phyloP scores from a whole-genome alignment of 2,329 filamentous ascomycete genomes.

The Exophiala xenobiotica region DNA sequence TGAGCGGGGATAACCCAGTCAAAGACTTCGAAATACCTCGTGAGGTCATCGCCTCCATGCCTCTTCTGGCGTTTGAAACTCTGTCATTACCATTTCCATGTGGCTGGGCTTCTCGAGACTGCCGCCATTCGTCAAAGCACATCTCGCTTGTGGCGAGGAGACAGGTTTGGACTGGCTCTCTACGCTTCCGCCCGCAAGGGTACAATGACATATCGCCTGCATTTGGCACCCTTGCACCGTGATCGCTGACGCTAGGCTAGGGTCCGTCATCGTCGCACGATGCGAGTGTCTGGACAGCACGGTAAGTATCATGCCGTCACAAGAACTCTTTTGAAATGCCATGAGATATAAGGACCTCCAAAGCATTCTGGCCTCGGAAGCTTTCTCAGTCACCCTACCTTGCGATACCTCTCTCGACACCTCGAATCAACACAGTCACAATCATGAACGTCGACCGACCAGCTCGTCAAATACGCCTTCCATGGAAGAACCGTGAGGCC shows the following conservation, averaged over 20 bases:
- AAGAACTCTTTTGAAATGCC: not conserved
- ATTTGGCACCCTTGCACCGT: not conserved
- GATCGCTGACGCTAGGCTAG: not conserved
- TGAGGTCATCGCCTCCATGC: not conserved
- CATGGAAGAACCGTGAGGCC: conserved; percentile 20
- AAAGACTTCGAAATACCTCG: not conserved
- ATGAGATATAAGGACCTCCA: not conserved
- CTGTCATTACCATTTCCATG: not conserved
- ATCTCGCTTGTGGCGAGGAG: not conserved
- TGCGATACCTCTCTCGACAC: too few relatives aligned
- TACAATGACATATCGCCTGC: not conserved
- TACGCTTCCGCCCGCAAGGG: not conserved
- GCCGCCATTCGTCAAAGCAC: not conserved
- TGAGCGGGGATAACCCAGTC: not conserved
- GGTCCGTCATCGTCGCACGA: not conserved
- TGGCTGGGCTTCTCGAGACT: not conserved
- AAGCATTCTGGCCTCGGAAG: not conserved
- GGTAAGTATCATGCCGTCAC: not conserved
- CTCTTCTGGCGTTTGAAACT: not conserved
- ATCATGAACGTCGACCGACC: conserved; percentile 16
- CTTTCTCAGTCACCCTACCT: too few relatives aligned
- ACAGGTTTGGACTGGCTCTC: not conserved
- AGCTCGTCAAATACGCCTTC: conserved; percentile 14
- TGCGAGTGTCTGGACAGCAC: not conserved
- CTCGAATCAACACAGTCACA: not conserved